phyloP scores from a whole-genome alignment of 108 stramenopile genomes.

The Nannochloropsis gaditana region DNA sequence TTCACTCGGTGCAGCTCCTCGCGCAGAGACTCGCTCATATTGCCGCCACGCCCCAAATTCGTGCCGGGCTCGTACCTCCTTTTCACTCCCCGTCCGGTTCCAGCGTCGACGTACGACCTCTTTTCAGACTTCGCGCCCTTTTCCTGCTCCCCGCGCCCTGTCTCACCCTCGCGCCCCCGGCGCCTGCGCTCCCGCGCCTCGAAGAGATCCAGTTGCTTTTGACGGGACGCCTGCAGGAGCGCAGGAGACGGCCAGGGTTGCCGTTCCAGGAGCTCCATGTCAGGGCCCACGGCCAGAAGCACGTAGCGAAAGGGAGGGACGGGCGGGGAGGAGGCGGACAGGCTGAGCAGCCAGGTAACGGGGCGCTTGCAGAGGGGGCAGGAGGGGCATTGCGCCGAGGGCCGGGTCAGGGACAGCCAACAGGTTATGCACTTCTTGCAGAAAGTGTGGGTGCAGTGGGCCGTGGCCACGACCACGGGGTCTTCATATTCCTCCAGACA shows the following conservation, averaged over 20 bases:
- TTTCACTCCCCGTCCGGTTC: background rate
- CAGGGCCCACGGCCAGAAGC: background rate
- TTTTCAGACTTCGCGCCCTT: background rate
- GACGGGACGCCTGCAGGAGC: background rate
- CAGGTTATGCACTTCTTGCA: background rate
- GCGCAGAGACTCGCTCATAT: background rate
- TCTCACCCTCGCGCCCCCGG: background rate
- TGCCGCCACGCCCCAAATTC: background rate
- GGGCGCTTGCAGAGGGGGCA: background rate
- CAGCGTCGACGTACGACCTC: background rate
- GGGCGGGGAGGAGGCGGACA: background rate
- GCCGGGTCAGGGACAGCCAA: background rate
- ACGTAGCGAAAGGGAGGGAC: constrained; percentile 10
- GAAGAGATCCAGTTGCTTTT: constrained; percentile 10
- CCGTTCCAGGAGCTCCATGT: constrained; percentile 2
- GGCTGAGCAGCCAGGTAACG: background rate
- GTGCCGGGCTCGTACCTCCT: background rate
- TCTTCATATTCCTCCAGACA: background rate
- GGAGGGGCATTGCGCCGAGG: background rate
- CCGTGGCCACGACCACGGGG: background rate
- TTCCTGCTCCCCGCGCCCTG: background rate
- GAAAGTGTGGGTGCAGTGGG: constrained; percentile 17
- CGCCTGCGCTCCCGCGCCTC: background rate
- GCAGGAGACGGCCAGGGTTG: background rate
- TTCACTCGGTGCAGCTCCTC: constrained; percentile 10